Conservation (phyloP, 768 basidiomycete genomes). For the Ramaria rubella region DNA sequence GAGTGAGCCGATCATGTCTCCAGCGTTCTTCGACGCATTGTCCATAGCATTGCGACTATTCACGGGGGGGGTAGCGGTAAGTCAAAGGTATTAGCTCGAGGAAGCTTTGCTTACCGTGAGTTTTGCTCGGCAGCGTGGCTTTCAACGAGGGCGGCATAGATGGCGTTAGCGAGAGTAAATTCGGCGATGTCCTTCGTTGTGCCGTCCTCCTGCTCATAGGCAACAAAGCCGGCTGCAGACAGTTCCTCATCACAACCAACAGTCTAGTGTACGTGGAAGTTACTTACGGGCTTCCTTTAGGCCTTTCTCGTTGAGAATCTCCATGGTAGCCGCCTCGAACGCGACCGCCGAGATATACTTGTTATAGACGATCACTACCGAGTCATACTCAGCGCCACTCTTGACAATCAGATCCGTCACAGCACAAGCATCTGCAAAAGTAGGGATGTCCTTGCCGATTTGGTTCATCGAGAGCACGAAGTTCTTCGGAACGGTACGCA, state of each 20-base stretch:
- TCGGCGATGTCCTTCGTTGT: constrained; percentile 89
- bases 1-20: constrained; percentile 81
- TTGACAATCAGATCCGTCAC: constrained; percentile 90
- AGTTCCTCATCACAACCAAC: not conserved
- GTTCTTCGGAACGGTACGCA: constrained; percentile 56
- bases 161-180: constrained; percentile 93
- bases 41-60: constrained; percentile 96
- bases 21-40: constrained; percentile 98
- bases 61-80: constrained; percentile 4
- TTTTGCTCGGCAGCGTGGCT: constrained; percentile 91
- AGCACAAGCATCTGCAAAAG: constrained; percentile 91
- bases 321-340: constrained; percentile 72
- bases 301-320: constrained; percentile 75
- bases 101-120: constrained; percentile 53
- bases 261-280: not conserved
- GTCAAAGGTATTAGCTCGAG: not conserved
- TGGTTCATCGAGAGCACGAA: constrained; percentile 90
- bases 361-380: constrained; percentile 75
- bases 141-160: constrained; percentile 65
- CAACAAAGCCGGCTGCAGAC: constrained; percentile 75
- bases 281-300: constrained; percentile 75
- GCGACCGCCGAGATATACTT: constrained; percentile 84
- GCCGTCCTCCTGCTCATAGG: constrained; percentile 98
- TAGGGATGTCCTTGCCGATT: constrained; percentile 95
- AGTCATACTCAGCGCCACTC: constrained; percentile 81